Conservation (phyloP, 257 asterid species). For the Craterostigma plantagineum region DNA sequence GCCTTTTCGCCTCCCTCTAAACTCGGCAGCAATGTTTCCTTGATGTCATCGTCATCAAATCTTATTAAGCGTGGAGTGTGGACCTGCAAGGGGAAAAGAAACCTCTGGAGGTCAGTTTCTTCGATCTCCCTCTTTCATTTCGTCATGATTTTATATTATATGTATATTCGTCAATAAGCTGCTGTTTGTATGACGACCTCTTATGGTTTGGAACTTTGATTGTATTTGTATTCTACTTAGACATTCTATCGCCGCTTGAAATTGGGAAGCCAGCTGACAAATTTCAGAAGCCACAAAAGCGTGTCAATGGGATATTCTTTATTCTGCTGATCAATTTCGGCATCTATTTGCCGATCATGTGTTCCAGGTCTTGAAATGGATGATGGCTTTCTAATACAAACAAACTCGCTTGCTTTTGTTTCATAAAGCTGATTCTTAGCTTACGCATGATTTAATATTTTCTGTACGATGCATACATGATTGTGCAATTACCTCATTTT, state of each 20-base stretch:
- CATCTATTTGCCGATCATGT: conserved; percentile 69
- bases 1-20: conserved; percentile 8
- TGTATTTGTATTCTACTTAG: conserved; percentile 46
- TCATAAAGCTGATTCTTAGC: too few species aligned
- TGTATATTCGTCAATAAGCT: conserved; percentile 7
- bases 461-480: too few species aligned
- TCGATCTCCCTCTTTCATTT: too few species aligned
- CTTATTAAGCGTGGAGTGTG: conserved; percentile 10
- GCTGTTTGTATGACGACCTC: conserved; percentile 6
- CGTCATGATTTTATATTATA: neutral
- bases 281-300: conserved; percentile 42
- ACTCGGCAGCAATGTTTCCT: conserved; percentile 7
- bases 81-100: conserved; percentile 18
- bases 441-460: too few species aligned
- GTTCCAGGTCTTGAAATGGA: conserved; percentile 50
- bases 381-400: conserved; percentile 1
- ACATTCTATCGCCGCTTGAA: conserved; percentile 73
- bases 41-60: conserved; percentile 7
- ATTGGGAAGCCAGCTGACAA: conserved; percentile 41
- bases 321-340: conserved; percentile 77
- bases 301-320: conserved; percentile 78
- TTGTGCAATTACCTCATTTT: neutral
- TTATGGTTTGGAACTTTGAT: conserved; percentile 7
- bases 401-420: too few species aligned
- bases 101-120: conserved; percentile 21